Conservation (phyloP, 441 rosid species). For the Eruca vesicaria region DNA sequence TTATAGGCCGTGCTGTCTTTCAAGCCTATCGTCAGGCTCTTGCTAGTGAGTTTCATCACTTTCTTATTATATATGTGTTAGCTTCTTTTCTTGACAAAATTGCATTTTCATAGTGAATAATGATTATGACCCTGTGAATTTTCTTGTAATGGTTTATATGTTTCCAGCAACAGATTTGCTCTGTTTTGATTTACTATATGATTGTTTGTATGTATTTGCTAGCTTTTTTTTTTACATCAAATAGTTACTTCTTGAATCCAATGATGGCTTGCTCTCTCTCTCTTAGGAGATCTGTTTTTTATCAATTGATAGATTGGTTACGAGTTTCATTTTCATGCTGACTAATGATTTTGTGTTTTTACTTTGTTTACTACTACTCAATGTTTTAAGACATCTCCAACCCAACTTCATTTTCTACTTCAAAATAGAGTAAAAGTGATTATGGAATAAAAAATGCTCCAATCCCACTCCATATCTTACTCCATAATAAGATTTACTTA, state of each 20-base stretch:
- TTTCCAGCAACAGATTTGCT: not conserved
- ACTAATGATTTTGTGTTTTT: not conserved
- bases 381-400: too few species aligned
- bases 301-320: not conserved
- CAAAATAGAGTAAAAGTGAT: too few species aligned
- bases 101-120: not conserved
- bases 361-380: not conserved
- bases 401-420: too few species aligned
- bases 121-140: not conserved
- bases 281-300: not conserved
- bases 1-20: constrained; percentile 70
- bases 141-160: not conserved
- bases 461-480: too few species aligned
- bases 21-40: constrained; percentile 98
- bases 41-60: constrained; percentile 51
- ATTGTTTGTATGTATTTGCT: not conserved
- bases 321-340: not conserved
- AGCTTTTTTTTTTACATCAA: not conserved
- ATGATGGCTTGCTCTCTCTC: not conserved
- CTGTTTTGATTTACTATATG: not conserved
- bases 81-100: not conserved
- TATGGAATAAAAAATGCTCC: too few species aligned
- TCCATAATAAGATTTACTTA: too few species aligned
- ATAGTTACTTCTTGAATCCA: not conserved
- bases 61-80: not conserved